phyloP scores from a whole-genome alignment of 345 rosid genomes.

The Corchorus capsularis region DNA sequence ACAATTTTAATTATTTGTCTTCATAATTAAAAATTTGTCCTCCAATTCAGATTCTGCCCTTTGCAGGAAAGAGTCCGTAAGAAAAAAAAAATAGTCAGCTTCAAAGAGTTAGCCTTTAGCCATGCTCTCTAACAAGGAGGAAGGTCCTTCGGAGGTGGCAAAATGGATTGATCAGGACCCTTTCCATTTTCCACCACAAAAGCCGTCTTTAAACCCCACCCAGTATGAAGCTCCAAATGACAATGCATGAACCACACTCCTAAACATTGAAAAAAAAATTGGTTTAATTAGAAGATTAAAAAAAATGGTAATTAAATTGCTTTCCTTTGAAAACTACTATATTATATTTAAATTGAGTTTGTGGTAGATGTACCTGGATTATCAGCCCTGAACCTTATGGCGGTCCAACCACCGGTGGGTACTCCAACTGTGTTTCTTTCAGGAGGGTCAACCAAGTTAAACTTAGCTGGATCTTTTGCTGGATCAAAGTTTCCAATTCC shows the following conservation, averaged over 20 bases:
- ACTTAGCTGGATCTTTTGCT: constrained; percentile 39
- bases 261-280: background rate
- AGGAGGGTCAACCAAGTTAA: constrained; percentile 70
- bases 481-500: constrained; percentile 64
- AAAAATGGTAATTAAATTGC: background rate
- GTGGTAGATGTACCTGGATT: constrained; percentile 57
- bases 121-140: constrained; percentile 41
- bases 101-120: background rate
- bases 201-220: constrained; percentile 69
- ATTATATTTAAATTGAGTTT: background rate
- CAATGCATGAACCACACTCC: constrained; percentile 76
- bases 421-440: constrained; percentile 81
- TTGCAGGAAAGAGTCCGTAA: constrained; percentile 5
- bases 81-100: background rate
- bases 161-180: constrained; percentile 32
- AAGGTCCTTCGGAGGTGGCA: constrained; percentile 58
- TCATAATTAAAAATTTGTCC: background rate
- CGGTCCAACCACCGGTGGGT: constrained; percentile 77
- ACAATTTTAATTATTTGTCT: background rate
- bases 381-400: constrained; percentile 71
- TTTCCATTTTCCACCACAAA: constrained; percentile 53
- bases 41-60: background rate
- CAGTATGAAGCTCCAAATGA: constrained; percentile 61
- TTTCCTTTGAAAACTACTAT: background rate
- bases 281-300: background rate